Percentiles rank a stretch among this genome's conserved stretches.
Evolutionary conservation across 768 basidiomycete genomes (phyloP).

Genomic region (Mycena maculata): DNA sequence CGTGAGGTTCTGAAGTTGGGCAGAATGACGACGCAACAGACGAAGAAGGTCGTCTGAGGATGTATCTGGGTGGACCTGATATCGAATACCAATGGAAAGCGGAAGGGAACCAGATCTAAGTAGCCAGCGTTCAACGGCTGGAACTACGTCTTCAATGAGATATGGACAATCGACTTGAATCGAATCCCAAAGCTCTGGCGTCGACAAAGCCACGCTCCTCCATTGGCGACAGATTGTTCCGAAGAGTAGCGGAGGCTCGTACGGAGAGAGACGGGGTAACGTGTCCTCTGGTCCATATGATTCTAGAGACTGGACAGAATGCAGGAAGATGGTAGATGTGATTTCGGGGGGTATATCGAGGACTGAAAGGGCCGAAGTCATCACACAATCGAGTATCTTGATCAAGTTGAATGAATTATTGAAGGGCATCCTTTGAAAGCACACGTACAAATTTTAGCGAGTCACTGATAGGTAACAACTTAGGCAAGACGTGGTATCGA

Average conservation of each 20-base stretch:
- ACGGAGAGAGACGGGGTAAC: neutral
- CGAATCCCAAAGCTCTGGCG: conserved; percentile 10
- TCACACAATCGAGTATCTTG: neutral
- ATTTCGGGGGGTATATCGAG: conserved; percentile 12
- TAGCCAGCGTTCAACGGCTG: conserved; percentile 7
- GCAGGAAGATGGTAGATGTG: neutral
- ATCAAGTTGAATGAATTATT: too few species aligned
- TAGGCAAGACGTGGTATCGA: too few species aligned
- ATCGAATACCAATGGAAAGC: conserved; percentile 2
- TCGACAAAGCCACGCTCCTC: neutral
- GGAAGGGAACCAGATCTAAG: conserved; percentile 5
- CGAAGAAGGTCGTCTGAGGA: conserved; percentile 7
- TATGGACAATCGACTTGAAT: conserved; percentile 2
- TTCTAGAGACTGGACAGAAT: neutral
- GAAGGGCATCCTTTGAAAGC: too few species aligned
- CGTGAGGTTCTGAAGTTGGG: conserved; percentile 13
- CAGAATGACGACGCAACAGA: neutral
- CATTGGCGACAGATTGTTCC: conserved; percentile 13
- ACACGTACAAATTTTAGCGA: too few species aligned
- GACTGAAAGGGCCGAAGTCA: neutral
- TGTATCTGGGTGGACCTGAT: conserved; percentile 1
- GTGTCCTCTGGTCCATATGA: neutral
- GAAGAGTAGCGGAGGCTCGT: neutral
- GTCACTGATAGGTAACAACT: too few species aligned
- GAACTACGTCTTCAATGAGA: neutral